These are phyloP conservation scores for Eucalyptus sp. DNA, from an alignment of 345 rosid species.

Conservation along the genomic window DNA sequence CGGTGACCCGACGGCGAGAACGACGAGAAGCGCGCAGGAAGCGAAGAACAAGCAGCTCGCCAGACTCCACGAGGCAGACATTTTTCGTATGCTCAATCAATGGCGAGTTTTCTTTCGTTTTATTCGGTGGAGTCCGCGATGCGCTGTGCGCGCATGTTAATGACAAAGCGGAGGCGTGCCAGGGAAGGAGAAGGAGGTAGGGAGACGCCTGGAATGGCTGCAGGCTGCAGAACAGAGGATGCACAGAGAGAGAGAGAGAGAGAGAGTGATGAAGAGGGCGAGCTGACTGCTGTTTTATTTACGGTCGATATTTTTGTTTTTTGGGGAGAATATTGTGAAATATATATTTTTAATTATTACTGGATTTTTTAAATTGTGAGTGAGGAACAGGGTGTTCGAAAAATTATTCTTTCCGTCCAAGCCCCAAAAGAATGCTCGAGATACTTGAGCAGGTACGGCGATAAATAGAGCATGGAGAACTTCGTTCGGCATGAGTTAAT, in stretches of 20 bases:
- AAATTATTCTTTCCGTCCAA: not conserved
- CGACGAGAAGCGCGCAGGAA: slow-evolving; percentile 16
- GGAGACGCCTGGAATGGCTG: not conserved
- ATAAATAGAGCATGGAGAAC: not conserved
- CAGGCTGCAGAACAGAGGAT: not conserved
- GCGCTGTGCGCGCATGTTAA: not conserved
- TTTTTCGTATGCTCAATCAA: slow-evolving; percentile 9
- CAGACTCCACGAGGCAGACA: not conserved
- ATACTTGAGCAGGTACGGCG: not conserved
- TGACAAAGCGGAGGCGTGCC: not conserved
- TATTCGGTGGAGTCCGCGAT: not conserved
- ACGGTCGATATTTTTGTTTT: not conserved
- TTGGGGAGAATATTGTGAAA: not conserved
- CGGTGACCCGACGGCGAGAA: slow-evolving; percentile 38
- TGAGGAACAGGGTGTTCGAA: not conserved
- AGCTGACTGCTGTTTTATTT: not conserved
- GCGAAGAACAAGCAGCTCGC: slow-evolving; percentile 10
- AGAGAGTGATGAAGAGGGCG: not conserved
- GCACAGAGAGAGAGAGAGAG: not conserved
- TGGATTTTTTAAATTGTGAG: not conserved
- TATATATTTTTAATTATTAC: not conserved
- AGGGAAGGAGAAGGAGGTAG: not conserved
- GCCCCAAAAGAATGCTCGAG: not conserved
- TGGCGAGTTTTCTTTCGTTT: not conserved
- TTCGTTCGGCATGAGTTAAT: not conserved